Percentiles rank a stretch among this genome's conserved stretches.
Conservation (phyloP, 2,329 filamentous ascomycete species). For the Herpotrichia juniperi region DNA sequence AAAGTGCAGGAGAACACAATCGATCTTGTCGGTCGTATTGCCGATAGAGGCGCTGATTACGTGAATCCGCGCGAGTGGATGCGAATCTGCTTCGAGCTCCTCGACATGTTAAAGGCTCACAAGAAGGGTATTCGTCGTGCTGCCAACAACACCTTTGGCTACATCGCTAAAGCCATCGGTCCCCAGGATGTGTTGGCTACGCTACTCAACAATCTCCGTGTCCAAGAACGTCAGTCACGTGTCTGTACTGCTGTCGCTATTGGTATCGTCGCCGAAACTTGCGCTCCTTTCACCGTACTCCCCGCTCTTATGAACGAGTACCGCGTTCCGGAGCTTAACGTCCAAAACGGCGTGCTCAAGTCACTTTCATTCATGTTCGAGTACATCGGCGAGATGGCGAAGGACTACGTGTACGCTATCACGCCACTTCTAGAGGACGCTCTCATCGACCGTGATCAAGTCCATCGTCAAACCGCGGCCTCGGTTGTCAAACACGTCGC, state of each 20-base stretch:
- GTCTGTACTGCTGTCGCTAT: slow-evolving; percentile 99
- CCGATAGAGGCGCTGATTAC: slow-evolving; percentile 92
- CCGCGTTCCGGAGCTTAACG: slow-evolving; percentile 95
- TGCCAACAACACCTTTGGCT: slow-evolving; percentile 99
- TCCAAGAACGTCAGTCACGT: slow-evolving; percentile 96
- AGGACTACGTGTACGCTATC: slow-evolving; percentile 98
- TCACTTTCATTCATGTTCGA: slow-evolving; percentile 97
- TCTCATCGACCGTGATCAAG: slow-evolving; percentile 95
- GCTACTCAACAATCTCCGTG: slow-evolving; percentile 92
- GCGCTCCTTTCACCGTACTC: slow-evolving; percentile 97
- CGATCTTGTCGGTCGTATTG: slow-evolving; percentile 95
- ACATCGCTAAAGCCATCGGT: slow-evolving; percentile 98
- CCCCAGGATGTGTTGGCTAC: slow-evolving; percentile 97
- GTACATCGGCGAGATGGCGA: slow-evolving; percentile 99
- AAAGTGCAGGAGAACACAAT: slow-evolving; percentile 99
- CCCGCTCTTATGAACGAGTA: slow-evolving; percentile 99
- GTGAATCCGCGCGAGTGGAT: slow-evolving; percentile 99
- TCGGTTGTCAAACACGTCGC: slow-evolving; percentile 98
- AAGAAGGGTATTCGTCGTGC: slow-evolving; percentile 99
- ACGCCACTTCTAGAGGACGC: slow-evolving; percentile 95
- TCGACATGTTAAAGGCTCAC: slow-evolving; percentile 99
- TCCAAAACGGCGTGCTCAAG: slow-evolving; percentile 98
- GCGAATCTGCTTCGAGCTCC: slow-evolving; percentile 98
- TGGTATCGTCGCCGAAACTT: slow-evolving; percentile 97
- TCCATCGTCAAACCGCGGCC: slow-evolving; percentile 95